Evolutionary conservation across 805 yeast genomes (phyloP).

Genomic region (Sugiyamaella marilandica): DNA sequence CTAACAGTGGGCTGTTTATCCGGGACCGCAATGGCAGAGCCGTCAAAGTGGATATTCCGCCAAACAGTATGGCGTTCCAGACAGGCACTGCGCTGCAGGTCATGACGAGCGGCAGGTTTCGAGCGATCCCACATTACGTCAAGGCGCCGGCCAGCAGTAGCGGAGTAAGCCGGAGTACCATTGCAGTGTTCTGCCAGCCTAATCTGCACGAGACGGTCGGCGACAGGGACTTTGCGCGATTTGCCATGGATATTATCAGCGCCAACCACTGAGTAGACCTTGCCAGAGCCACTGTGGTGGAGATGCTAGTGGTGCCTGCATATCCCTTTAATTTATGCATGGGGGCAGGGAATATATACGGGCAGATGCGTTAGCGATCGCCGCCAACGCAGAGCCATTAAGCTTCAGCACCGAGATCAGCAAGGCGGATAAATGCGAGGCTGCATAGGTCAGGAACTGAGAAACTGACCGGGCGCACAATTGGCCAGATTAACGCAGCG

Average conservation of each 20-base stretch:
- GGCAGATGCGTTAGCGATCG: background rate
- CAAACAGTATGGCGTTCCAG: constrained; percentile 55
- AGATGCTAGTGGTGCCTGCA: background rate
- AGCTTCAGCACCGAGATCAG: background rate
- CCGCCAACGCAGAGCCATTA: background rate
- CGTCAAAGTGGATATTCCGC: constrained; percentile 50
- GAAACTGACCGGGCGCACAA: too few relatives aligned
- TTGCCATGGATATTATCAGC: constrained; percentile 39
- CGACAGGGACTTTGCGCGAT: constrained; percentile 46
- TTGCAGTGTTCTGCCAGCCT: constrained; percentile 63
- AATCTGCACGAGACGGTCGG: constrained; percentile 44
- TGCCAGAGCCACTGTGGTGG: background rate
- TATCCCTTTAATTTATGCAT: background rate
- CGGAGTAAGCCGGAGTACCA: constrained; percentile 45
- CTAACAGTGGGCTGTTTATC: constrained; percentile 47
- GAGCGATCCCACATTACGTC: constrained; percentile 57
- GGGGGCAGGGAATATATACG: background rate
- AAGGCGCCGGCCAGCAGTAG: constrained; percentile 26
- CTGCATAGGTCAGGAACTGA: too few relatives aligned
- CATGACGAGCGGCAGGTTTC: constrained; percentile 45
- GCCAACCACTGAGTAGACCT: constrained; percentile 34
- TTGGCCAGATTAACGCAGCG: too few relatives aligned
- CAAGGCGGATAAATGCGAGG: too few relatives aligned
- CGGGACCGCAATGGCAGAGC: constrained; percentile 40
- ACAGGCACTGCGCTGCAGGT: constrained; percentile 55